Evolutionary conservation across 129 eudicot genomes (phyloP).

Genomic region (Solidago caesia): DNA sequence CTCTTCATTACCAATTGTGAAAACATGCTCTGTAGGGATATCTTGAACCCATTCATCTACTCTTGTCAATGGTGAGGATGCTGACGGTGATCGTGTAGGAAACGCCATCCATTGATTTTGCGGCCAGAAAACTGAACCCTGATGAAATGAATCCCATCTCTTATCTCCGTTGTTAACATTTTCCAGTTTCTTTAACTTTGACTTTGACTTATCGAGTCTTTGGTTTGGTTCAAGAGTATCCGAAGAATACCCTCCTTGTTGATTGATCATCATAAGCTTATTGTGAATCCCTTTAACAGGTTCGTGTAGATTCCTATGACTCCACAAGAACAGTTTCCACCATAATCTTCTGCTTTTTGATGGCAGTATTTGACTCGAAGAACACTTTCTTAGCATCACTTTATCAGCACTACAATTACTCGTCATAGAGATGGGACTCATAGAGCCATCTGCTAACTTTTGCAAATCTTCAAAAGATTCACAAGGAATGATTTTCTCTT

Average conservation of each 20-base stretch:
- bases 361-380: slow-evolving; percentile 83
- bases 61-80: slow-evolving; percentile 37
- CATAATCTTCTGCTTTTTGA: slow-evolving; percentile 78
- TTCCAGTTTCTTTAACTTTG: slow-evolving; percentile 26
- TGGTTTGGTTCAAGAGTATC: slow-evolving; percentile 70
- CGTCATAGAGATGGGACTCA: slow-evolving; percentile 55
- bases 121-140: slow-evolving; percentile 60
- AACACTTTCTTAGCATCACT: slow-evolving; percentile 75
- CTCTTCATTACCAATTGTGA: slow-evolving; percentile 22
- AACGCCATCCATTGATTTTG: slow-evolving; percentile 93
- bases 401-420: slow-evolving; percentile 67
- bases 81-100: slow-evolving; percentile 44
- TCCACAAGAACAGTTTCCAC: slow-evolving; percentile 96
- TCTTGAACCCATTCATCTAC: slow-evolving; percentile 84
- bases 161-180: slow-evolving; percentile 28
- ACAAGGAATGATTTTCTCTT: slow-evolving; percentile 31
- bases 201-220: slow-evolving; percentile 38
- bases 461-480: slow-evolving; percentile 69
- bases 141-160: slow-evolving; percentile 45
- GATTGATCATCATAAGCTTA: slow-evolving; percentile 35
- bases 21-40: slow-evolving; percentile 34
- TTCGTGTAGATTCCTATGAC: slow-evolving; percentile 70
- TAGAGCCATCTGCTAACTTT: slow-evolving; percentile 36
- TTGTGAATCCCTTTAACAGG: slow-evolving; percentile 33
- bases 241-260: slow-evolving; percentile 82